These are phyloP conservation scores for Ascochyta lentis DNA, from an alignment of 2,329 filamentous ascomycete genomes.

Conservation along the genomic window DNA sequence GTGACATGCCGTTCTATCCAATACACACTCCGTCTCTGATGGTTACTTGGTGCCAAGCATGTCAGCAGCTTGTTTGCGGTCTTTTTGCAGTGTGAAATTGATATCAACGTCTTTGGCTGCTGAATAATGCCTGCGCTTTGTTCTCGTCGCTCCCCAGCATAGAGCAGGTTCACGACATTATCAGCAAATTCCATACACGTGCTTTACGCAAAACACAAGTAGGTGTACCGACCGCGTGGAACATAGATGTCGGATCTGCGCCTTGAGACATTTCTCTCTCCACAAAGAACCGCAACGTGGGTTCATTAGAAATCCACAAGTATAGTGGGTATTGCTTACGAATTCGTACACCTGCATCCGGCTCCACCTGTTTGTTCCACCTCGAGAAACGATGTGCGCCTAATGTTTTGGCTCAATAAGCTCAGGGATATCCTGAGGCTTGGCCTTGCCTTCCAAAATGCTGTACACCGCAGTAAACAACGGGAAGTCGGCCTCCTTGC, in stretches of 20 bases:
- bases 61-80: conserved; percentile 14
- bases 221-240: neutral
- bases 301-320: conserved; percentile 6
- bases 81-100: neutral
- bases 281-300: neutral
- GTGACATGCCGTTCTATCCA: too few species aligned
- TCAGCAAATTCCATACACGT: neutral
- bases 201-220: neutral
- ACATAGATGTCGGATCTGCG: neutral
- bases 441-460: conserved; percentile 77
- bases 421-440: conserved; percentile 80
- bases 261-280: neutral
- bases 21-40: neutral
- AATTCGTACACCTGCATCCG: neutral
- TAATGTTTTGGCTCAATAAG: conserved; percentile 56
- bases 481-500: conserved; percentile 83
- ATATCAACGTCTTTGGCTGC: neutral
- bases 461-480: conserved; percentile 88
- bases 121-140: neutral
- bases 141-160: neutral
- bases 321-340: conserved; percentile 21
- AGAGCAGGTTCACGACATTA: neutral
- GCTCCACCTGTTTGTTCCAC: conserved; percentile 1
- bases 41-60: conserved; percentile 1
- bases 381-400: neutral